Percentiles rank a stretch among this genome's conserved stretches.
Conservation (phyloP, 257 asterid genomes). For the Scutellaria minor region DNA sequence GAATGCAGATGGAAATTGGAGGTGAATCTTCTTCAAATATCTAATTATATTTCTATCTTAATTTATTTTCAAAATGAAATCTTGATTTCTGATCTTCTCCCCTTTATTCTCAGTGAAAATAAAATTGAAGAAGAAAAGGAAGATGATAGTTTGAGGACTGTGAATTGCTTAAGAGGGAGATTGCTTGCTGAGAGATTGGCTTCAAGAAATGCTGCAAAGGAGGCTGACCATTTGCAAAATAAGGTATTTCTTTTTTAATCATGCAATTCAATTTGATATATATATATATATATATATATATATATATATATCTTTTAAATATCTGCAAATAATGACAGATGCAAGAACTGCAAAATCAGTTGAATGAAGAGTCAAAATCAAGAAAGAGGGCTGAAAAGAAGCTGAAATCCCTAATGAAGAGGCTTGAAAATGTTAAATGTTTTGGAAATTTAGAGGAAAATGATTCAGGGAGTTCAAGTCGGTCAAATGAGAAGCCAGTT, state of each 20-base stretch:
- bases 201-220: conserved; percentile 65
- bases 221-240: conserved; percentile 52
- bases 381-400: conserved; percentile 76
- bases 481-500: not conserved
- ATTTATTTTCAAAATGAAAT: not conserved
- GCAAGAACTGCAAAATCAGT: conserved; percentile 58
- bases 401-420: conserved; percentile 57
- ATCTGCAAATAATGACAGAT: conserved; percentile 42
- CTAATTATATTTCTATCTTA: not conserved
- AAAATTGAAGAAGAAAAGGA: conserved; percentile 52
- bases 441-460: conserved; percentile 13
- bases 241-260: conserved; percentile 47
- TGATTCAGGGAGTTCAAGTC: conserved; percentile 15
- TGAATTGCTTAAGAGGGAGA: conserved; percentile 78
- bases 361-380: conserved; percentile 64
- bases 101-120: conserved; percentile 31
- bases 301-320: not conserved
- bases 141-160: conserved; percentile 61
- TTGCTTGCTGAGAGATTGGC: conserved; percentile 76
- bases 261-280: not conserved
- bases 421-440: conserved; percentile 40
- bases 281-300: not conserved
- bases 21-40: conserved; percentile 26
- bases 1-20: conserved; percentile 33
- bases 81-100: not conserved